Evolutionary conservation across 2,329 filamentous ascomycete genomes (phyloP).

Genomic region (Exophiala calicioides): DNA sequence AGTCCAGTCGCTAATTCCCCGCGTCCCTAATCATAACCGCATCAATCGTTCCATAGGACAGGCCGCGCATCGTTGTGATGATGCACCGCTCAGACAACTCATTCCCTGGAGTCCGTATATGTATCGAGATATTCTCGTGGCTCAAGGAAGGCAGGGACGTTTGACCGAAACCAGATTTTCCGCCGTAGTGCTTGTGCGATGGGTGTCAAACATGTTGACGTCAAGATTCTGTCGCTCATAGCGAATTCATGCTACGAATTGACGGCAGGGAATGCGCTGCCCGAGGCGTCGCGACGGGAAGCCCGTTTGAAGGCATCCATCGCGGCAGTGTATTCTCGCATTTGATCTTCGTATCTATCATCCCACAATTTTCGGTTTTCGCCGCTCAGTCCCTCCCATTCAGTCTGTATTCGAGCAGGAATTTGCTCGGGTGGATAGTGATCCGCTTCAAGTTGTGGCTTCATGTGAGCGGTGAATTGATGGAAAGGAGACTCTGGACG

Average conservation of each 20-base stretch:
- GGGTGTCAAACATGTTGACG: too few species aligned
- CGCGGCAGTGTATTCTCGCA: slow-evolving; percentile 27
- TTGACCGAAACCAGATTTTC: too few species aligned
- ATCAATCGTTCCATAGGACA: too few species aligned
- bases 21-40: too few species aligned
- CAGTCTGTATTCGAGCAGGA: slow-evolving; percentile 25
- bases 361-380: slow-evolving; percentile 32
- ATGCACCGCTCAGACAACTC: too few species aligned
- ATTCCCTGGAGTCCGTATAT: too few species aligned
- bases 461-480: slow-evolving; percentile 31
- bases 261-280: slow-evolving; percentile 15
- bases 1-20: too few species aligned
- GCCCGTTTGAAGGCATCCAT: slow-evolving; percentile 31
- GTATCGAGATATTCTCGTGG: too few species aligned
- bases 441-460: slow-evolving; percentile 30
- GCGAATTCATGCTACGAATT: slow-evolving; percentile 20
- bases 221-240: neutral
- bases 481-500: slow-evolving; percentile 28
- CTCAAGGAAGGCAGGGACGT: too few species aligned
- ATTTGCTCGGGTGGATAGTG: slow-evolving; percentile 27
- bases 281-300: slow-evolving; percentile 14
- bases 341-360: slow-evolving; percentile 31
- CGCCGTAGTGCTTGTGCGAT: too few species aligned
- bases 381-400: slow-evolving; percentile 28
- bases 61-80: too few species aligned